phyloP scores from a whole-genome alignment of 768 basidiomycete species.

The Hericium coralloides region DNA sequence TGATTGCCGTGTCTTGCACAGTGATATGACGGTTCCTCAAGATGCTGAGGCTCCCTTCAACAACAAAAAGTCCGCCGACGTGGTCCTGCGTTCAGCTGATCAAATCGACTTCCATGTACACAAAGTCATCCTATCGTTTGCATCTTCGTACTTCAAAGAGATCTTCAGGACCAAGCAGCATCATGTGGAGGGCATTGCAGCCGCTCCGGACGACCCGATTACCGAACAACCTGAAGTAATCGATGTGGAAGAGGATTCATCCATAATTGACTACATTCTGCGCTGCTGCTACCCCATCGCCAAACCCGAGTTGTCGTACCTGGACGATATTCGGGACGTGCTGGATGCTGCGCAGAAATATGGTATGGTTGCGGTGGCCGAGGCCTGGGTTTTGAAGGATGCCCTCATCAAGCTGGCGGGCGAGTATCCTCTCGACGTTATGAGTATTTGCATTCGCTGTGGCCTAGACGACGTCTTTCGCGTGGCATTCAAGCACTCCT shows the following conservation, averaged over 20 bases:
- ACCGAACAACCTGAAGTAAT: too few species aligned
- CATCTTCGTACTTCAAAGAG: not conserved
- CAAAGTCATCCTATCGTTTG: not conserved
- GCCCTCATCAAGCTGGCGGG: not conserved
- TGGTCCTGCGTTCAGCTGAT: not conserved
- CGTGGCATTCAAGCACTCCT: not conserved
- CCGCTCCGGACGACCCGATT: too few species aligned
- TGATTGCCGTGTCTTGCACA: too few species aligned
- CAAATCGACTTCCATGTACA: not conserved
- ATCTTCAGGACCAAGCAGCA: not conserved
- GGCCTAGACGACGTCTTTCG: not conserved
- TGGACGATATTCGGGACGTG: not conserved
- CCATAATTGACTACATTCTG: constrained; percentile 1
- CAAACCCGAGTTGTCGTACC: not conserved
- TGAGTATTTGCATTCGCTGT: not conserved
- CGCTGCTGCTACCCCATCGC: constrained; percentile 7
- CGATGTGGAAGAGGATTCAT: not conserved
- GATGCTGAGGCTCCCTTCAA: too few species aligned
- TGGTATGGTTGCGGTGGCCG: not conserved
- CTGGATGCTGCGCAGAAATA: constrained; percentile 6
- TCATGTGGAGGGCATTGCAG: too few species aligned
- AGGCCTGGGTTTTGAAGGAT: not conserved
- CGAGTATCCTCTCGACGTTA: constrained; percentile 6
- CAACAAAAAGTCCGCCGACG: too few species aligned
- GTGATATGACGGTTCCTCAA: too few species aligned